phyloP scores from a whole-genome alignment of 805 yeast species.

The Saccharomycopsis javanensis region DNA sequence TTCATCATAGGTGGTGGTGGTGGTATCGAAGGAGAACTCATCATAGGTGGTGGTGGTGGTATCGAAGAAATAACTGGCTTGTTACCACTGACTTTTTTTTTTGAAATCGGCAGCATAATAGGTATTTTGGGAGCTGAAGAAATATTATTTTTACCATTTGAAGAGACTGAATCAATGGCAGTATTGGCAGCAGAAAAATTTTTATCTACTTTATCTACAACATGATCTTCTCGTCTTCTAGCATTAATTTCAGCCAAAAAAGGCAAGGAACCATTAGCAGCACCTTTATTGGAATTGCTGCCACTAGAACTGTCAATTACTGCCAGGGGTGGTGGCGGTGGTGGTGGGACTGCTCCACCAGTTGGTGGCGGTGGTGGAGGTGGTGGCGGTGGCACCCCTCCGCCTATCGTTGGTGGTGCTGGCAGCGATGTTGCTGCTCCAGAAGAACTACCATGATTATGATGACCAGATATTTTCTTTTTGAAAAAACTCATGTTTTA shows the following conservation, averaged over 20 bases:
- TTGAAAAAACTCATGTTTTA: slow-evolving; percentile 10
- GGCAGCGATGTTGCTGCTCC: slow-evolving; percentile 21
- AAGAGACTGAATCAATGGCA: slow-evolving; percentile 11
- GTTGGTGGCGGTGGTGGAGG: slow-evolving; percentile 21
- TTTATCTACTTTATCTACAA: slow-evolving; percentile 33
- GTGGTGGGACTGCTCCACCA: slow-evolving; percentile 22
- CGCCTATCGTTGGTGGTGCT: slow-evolving; percentile 19
- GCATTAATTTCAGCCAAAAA: slow-evolving; percentile 50
- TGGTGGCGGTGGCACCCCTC: slow-evolving; percentile 14
- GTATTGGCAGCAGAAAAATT: slow-evolving; percentile 22
- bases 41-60: slow-evolving; percentile 14
- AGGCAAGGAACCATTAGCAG: slow-evolving; percentile 36
- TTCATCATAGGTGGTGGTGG: slow-evolving; percentile 20
- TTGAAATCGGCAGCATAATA: slow-evolving; percentile 5
- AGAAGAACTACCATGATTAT: slow-evolving; percentile 14
- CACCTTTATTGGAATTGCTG: background rate
- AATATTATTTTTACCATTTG: slow-evolving; percentile 24
- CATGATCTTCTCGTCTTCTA: slow-evolving; percentile 42
- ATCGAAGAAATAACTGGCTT: slow-evolving; percentile 10
- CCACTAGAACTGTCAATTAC: slow-evolving; percentile 21
- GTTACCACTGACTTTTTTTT: background rate
- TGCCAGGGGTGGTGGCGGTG: slow-evolving; percentile 18
- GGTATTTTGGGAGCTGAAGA: slow-evolving; percentile 23
- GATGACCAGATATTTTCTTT: slow-evolving; percentile 1
- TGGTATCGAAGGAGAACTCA: background rate